A percentile compares a stretch with the other conserved stretches of the same genome.
Evolutionary conservation across 2,329 filamentous ascomycete species (phyloP).

Genomic region (Dactylellina sp.): DNA sequence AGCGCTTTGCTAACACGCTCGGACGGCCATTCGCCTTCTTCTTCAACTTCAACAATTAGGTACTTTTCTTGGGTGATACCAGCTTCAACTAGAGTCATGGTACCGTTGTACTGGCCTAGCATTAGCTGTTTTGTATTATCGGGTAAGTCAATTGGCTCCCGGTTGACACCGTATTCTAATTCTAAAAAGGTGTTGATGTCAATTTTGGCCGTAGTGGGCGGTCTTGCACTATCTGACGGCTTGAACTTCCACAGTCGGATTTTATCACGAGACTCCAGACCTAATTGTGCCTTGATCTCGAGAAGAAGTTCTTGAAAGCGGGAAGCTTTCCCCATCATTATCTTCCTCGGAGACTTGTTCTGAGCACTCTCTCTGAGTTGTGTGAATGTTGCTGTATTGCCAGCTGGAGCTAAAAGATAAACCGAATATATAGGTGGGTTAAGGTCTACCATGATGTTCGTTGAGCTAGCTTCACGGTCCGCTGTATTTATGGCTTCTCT

Average conservation of each 20-base stretch:
- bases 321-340: constrained; percentile 78
- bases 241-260: constrained; percentile 79
- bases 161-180: constrained; percentile 61
- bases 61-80: constrained; percentile 60
- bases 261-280: constrained; percentile 77
- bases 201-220: constrained; percentile 64
- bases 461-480: constrained; percentile 67
- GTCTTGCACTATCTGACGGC: constrained; percentile 64
- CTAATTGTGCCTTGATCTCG: constrained; percentile 75
- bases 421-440: constrained; percentile 87
- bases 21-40: constrained; percentile 51
- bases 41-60: constrained; percentile 52
- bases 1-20: constrained; percentile 57
- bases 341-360: constrained; percentile 72
- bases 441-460: constrained; percentile 83
- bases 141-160: constrained; percentile 62
- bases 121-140: constrained; percentile 66
- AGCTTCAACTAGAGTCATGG: constrained; percentile 62
- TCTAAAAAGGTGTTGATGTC: constrained; percentile 57
- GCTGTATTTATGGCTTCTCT: constrained; percentile 83
- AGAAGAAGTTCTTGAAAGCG: constrained; percentile 80
- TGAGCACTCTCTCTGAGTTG: constrained; percentile 72
- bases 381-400: constrained; percentile 69
- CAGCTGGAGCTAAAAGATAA: constrained; percentile 75
- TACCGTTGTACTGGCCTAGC: constrained; percentile 70